Base-by-base conservation (phyloP, 164 flowering plant genomes). In the Amborella trichopoda region DNA sequence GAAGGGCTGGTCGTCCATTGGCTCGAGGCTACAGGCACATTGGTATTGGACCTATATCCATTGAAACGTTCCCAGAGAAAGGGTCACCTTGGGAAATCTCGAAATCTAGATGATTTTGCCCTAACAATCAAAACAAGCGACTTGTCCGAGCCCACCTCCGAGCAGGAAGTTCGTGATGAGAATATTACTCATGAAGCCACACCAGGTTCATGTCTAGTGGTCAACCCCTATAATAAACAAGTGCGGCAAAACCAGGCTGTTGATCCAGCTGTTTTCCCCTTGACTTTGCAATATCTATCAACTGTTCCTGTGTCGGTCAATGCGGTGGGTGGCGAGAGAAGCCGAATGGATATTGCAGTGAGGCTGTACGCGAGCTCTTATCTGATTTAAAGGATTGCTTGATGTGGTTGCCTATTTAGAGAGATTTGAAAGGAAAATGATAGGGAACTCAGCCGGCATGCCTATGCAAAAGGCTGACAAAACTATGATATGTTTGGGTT, bases 281-380 rank as follows among this genome's bases (percentile, higher is more conserved):
- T 91, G 55, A 84, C 91, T 0, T 34, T 91, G 19, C 74, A 40
- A 18, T 55, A 70, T 24, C 70, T 82, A 14, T 78, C 95, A 10
- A 75, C 83, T 8, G 73, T 84, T 32, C 79, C 85, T 26, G 91
- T 91, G 5, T 81, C 68, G 1, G 77, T 91, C 43, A 76, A 78
- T 74, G 84, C 94, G 0, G 62, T 75, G 46, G 95, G 99, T 26
- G 99, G 99, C 42, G 78, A 72, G 53, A 78, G 76, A 55, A 88
- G 86, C 18, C 91, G 95, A 19, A 55, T 78, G 50, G 99, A 91
- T 48, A 69, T 87, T 40, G 81, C 74, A 54, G 88, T 72, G 46
- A 73, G 76, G 72, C 60, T 91, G 53, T 87, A 75, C 62, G 21
- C 72, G 63, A 70, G 76, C 60, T 80, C 96, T 5, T 91, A 87